Evolutionary conservation across 345 rosid species (phyloP).

Genomic region (Linum tenue): DNA sequence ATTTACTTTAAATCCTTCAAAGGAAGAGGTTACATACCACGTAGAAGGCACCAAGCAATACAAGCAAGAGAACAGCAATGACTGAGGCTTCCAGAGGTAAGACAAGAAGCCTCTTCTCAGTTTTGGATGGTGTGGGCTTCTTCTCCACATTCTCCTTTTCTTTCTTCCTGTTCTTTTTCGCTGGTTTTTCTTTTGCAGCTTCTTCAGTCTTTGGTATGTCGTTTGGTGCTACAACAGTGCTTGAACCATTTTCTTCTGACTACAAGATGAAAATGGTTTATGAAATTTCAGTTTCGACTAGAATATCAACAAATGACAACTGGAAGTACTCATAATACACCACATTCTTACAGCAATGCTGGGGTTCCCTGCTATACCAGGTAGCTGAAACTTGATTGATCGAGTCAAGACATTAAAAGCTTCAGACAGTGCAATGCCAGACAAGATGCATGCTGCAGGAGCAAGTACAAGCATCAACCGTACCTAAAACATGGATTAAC

Average conservation of each 20-base stretch:
- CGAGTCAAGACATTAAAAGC: conserved; percentile 83
- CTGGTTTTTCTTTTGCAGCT: conserved; percentile 40
- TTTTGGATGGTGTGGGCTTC: conserved; percentile 40
- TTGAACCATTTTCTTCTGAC: conserved; percentile 53
- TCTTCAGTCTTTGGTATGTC: conserved; percentile 43
- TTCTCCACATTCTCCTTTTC: conserved; percentile 45
- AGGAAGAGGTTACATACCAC: conserved; percentile 49
- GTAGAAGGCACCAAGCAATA: conserved; percentile 88
- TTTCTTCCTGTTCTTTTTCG: conserved; percentile 62
- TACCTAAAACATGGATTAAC: conserved; percentile 44
- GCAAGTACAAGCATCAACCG: conserved; percentile 99
- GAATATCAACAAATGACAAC: conserved; percentile 1
- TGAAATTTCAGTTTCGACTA: conserved; percentile 13
- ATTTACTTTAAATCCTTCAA: not conserved
- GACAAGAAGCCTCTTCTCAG: conserved; percentile 62
- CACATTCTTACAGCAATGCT: conserved; percentile 47
- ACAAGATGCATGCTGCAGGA: conserved; percentile 98
- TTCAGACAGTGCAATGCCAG: conserved; percentile 98
- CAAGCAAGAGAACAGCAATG: conserved; percentile 68
- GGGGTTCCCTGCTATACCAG: conserved; percentile 31
- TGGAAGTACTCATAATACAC: conserved; percentile 9
- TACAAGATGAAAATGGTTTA: conserved; percentile 30
- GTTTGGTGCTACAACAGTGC: conserved; percentile 26
- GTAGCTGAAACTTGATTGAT: conserved; percentile 84
- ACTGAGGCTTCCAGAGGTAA: conserved; percentile 78